phyloP scores from a whole-genome alignment of 116 monocot species.

The Iris pallida region DNA sequence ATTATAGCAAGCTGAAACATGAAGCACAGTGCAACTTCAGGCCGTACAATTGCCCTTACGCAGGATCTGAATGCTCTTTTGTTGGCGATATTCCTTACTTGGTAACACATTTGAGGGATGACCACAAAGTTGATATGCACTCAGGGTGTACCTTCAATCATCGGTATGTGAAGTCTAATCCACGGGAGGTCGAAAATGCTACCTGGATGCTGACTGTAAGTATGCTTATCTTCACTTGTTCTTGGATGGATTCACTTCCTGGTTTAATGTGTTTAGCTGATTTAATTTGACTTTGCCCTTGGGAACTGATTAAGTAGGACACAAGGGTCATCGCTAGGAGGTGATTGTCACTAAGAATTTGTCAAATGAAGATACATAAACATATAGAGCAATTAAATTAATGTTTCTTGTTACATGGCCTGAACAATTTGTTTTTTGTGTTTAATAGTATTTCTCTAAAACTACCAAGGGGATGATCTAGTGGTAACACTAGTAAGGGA shows the following conservation, averaged over 20 bases:
- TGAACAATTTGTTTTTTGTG: no score
- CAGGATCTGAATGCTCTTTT: constrained; percentile 50
- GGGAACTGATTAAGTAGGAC: no score
- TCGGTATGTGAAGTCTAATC: constrained; percentile 58
- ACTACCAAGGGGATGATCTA: no score
- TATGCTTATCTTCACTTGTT: not conserved
- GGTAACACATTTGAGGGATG: constrained; percentile 39
- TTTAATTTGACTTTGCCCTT: no score
- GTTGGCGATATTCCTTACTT: constrained; percentile 46
- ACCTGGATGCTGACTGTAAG: constrained; percentile 71
- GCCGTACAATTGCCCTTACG: constrained; percentile 55
- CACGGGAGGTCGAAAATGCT: constrained; percentile 51
- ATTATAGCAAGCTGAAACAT: constrained; percentile 46
- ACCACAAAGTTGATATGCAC: constrained; percentile 65
- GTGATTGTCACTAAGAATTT: no score
- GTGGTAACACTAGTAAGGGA: no score
- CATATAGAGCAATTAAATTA: no score
- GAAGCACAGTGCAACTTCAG: constrained; percentile 42
- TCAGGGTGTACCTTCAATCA: constrained; percentile 58
- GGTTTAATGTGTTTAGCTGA: no score
- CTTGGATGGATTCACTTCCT: not conserved
- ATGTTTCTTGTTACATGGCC: no score
- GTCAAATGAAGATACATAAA: no score
- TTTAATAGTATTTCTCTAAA: no score
- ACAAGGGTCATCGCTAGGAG: no score